Base-by-base conservation (phyloP, 345 rosid genomes). In the Adansonia digitata region DNA sequence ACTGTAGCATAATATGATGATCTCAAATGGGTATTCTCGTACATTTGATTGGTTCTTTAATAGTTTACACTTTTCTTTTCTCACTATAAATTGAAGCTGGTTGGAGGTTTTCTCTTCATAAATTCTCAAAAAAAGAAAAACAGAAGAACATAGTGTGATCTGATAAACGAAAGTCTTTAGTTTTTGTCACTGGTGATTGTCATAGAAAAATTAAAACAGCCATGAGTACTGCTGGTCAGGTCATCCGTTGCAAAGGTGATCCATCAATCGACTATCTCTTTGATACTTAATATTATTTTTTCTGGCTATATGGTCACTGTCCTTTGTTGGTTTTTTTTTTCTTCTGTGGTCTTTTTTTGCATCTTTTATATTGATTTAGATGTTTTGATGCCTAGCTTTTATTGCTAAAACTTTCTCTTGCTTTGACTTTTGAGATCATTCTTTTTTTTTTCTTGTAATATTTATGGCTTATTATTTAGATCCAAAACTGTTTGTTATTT, bases 211-310 rank as follows among this genome's bases (percentile, higher is more conserved):
- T n/a, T n/a, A n/a, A n/a, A n/a, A 63, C 74, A 35, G 12, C 60
- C 69, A 84, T 84, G 83, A 72, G 79, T 74, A 88, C 88, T 0
- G 88, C 75, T 10, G 90, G 94, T 74, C 91, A 88, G 53, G 79
- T 87, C 46, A 92, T 92, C 74, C 87, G 86, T 39, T 92, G 93
- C 92, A 88, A 84, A 84, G 97, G 94, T 90, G 55, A 11, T 1
- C n/a, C n/a, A n/a, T n/a, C 22, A 46, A 14, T 0, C 22, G 13
- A 45, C 22, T 67, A 14, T 66, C 51, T 43, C 11, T 7, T 12
- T 42, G 5, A 56, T 56, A 24, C 12, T 35, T 8, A 7, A 0
- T 2, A 2, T 26, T 18, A 4, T 18, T 37, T 5, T 10, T 63
- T 46, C 2, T 55, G 40, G 2, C 26, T 12, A 10, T 53, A 31